Evolutionary conservation across 2,329 filamentous ascomycete genomes (phyloP), one percentile per base, ranked within the genome.

Genomic region (Penicillium italicum): DNA sequence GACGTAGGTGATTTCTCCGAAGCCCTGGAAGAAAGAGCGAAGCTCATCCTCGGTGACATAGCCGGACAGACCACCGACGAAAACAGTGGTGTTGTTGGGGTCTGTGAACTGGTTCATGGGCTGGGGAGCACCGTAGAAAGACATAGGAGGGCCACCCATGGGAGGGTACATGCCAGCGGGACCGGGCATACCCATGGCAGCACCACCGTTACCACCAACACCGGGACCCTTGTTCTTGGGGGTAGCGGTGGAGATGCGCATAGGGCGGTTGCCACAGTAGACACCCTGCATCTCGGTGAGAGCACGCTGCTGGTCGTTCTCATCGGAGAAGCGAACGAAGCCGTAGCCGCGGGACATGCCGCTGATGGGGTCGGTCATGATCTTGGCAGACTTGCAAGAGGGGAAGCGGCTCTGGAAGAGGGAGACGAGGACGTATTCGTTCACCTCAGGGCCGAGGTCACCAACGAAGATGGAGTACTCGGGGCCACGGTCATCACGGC

Each of bases 61-160:
- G 63, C 94, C 94, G 36, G 92, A 97, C 5, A 99, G 85, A 51
- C 94, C 94, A 64, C 94, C 94, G 53, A 99, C 94, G 69, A 99
- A 99, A 61, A 99, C 94, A 20, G 94, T 99, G 18, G 94, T 99
- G 80, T 99, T 99, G 84, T 99, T 99, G 12, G 94, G 94, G 69
- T 99, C 94, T 36, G 94, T 99, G 81, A 99, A 99, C 79, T 99
- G 94, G 79, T 99, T 99, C 94, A 99, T 97, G 63, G 87, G 87
- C 75, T 90, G 87, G 60, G 85, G 85, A 65, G 84, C 80, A 59
- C 84, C 85, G 60, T 75, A 75, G 70, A 85, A 86, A 59, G 82
- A 82, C 78, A 88, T 85, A 34, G 85, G 85, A 55, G 86, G 85
- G 66, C 81, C 83, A 60, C 85, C 84, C 86, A 89, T 89, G 26